phyloP scores from a whole-genome alignment of 495 filamentous ascomycete species.

The Venustampulla echinocandica region DNA sequence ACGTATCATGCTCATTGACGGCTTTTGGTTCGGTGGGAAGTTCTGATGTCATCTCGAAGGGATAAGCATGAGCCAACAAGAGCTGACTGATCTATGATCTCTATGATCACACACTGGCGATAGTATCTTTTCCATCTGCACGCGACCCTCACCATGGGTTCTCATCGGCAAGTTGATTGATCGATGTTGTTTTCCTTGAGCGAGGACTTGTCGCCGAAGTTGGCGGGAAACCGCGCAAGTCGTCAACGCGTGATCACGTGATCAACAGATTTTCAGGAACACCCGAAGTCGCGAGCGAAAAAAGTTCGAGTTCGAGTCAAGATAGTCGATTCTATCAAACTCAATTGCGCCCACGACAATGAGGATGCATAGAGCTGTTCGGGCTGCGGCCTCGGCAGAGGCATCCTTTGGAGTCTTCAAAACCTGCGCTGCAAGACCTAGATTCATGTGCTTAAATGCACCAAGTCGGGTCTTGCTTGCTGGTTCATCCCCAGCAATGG shows the following conservation, averaged over 20 bases:
- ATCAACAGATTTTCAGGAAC: background rate
- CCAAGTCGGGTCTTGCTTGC: constrained; percentile 17
- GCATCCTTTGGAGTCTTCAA: constrained; percentile 11
- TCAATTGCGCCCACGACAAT: constrained; percentile 19
- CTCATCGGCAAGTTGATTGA: too few relatives aligned
- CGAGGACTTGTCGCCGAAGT: background rate
- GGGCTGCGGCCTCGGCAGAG: constrained; percentile 15
- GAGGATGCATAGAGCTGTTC: constrained; percentile 26
- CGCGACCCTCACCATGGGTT: too few relatives aligned
- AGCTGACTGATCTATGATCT: too few relatives aligned
- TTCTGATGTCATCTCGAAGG: constrained; percentile 12
- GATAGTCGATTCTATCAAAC: background rate
- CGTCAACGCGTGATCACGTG: background rate
- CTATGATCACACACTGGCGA: too few relatives aligned
- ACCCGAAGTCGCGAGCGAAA: background rate
- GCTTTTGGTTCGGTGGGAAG: constrained; percentile 3
- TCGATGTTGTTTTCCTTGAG: too few relatives aligned
- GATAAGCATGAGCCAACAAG: background rate
- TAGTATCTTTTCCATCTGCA: background rate
- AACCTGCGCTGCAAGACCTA: constrained; percentile 9
- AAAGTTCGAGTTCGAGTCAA: constrained; percentile 8
- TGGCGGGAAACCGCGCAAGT: background rate
- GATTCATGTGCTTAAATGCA: constrained; percentile 19
- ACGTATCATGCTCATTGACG: constrained; percentile 27
- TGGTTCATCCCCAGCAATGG: constrained; percentile 12